Evolutionary conservation across 805 yeast species (phyloP).

Genomic region (Maudiozyma pseudohumilis): DNA sequence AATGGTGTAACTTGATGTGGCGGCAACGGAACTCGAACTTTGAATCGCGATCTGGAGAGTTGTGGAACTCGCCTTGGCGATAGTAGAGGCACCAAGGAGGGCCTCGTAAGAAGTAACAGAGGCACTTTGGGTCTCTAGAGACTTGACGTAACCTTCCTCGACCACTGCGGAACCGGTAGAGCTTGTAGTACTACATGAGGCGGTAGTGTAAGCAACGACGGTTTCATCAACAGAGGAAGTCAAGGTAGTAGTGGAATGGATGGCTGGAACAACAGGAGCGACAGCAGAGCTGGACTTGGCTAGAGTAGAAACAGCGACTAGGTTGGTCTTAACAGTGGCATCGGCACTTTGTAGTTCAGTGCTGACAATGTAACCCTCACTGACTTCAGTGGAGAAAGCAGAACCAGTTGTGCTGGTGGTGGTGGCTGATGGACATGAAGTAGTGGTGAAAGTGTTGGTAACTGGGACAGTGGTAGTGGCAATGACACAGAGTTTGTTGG

Average conservation of each 20-base stretch:
- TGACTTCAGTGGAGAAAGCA: background rate
- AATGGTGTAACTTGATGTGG: background rate
- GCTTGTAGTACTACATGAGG: background rate
- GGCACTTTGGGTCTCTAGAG: background rate
- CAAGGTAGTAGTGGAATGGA: background rate
- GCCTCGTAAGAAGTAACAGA: slow-evolving; percentile 1
- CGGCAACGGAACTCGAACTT: background rate
- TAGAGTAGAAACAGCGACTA: slow-evolving; percentile 3
- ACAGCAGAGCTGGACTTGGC: background rate
- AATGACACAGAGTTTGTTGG: background rate
- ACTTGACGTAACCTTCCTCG: background rate
- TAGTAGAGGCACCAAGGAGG: slow-evolving; percentile 4
- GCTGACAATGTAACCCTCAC: background rate
- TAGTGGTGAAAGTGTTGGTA: background rate
- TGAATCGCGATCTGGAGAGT: background rate
- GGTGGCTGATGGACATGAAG: slow-evolving; percentile 2
- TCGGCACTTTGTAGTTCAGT: background rate
- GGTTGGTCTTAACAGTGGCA: background rate
- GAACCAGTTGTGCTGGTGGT: background rate
- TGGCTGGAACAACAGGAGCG: background rate
- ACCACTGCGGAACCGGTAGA: background rate
- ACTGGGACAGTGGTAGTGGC: background rate
- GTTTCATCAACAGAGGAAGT: slow-evolving; percentile 1
- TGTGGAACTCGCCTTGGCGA: background rate
- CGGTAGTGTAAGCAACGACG: slow-evolving; percentile 1